A percentile compares a stretch with the other conserved stretches of the same genome.
These are phyloP conservation scores for Fusarium avenaceum DNA, from an alignment of 2,329 filamentous ascomycete species.

Conservation along the genomic window DNA sequence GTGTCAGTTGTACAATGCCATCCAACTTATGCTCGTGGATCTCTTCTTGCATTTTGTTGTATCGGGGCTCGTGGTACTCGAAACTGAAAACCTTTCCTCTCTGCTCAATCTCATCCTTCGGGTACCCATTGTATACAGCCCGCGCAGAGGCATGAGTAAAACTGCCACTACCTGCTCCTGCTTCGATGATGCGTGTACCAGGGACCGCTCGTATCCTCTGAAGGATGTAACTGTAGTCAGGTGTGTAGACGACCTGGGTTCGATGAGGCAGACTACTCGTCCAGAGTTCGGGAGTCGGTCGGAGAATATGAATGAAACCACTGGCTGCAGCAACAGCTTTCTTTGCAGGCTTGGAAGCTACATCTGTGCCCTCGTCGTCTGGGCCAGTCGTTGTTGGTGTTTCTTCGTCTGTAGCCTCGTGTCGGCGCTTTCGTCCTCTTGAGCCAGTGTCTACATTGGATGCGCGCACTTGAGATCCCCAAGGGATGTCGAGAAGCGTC, in stretches of 20 bases:
- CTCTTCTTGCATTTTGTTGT: conserved; percentile 76
- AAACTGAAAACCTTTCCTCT: conserved; percentile 84
- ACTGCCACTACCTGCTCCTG: conserved; percentile 84
- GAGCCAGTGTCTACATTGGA: conserved; percentile 93
- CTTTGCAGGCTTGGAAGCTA: conserved; percentile 57
- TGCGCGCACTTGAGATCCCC: conserved; percentile 92
- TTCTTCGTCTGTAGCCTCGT: conserved; percentile 62
- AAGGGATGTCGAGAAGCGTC: conserved; percentile 81
- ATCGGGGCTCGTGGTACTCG: conserved; percentile 82
- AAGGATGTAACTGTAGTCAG: conserved; percentile 87
- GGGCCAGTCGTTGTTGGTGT: conserved; percentile 52
- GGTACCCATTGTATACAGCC: conserved; percentile 81
- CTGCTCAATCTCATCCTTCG: conserved; percentile 58
- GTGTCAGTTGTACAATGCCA: conserved; percentile 77
- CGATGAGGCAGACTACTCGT: conserved; percentile 83
- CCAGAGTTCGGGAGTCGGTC: conserved; percentile 86
- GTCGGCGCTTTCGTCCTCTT: conserved; percentile 78
- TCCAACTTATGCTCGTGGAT: conserved; percentile 76
- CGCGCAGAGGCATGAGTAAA: conserved; percentile 85
- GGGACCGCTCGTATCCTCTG: conserved; percentile 81
- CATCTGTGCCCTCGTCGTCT: conserved; percentile 52
- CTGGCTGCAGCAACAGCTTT: conserved; percentile 68
- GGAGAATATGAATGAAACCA: conserved; percentile 83
- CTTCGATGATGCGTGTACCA: conserved; percentile 81
- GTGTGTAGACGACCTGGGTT: conserved; percentile 89